Percentiles rank a stretch among this genome's conserved stretches.
Conservation (phyloP, 768 basidiomycete species). For the Brasilioporus rufonigricans region DNA sequence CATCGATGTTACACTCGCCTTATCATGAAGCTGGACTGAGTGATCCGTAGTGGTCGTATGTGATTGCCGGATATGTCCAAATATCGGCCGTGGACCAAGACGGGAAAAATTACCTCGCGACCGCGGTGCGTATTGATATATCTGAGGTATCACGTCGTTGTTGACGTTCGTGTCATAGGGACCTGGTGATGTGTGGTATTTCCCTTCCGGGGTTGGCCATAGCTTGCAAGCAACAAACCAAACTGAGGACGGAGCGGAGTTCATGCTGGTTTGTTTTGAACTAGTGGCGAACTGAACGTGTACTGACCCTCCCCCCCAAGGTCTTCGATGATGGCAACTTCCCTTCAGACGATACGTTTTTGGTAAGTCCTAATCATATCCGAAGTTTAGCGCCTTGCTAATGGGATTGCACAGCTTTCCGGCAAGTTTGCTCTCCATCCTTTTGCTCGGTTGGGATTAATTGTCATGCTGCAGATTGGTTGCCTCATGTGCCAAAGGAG, state of each 20-base stretch:
- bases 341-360: too few species aligned
- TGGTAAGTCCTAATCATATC: too few species aligned
- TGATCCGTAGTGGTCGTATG: slow-evolving; percentile 42
- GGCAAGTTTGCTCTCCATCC: slow-evolving; percentile 22
- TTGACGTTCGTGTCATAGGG: slow-evolving; percentile 27
- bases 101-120: slow-evolving; percentile 46
- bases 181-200: slow-evolving; percentile 52
- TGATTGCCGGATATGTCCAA: slow-evolving; percentile 42
- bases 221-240: slow-evolving; percentile 47
- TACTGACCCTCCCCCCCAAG: too few species aligned
- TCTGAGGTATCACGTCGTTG: not conserved
- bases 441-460: not conserved
- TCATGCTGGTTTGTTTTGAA: slow-evolving; percentile 40
- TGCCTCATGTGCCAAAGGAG: slow-evolving; percentile 56
- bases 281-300: too few species aligned
- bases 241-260: slow-evolving; percentile 43
- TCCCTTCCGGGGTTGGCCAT: slow-evolving; percentile 54
- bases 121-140: slow-evolving; percentile 37
- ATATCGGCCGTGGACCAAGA: slow-evolving; percentile 46
- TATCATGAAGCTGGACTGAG: not conserved
- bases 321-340: too few species aligned
- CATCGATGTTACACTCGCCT: not conserved
- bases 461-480: slow-evolving; percentile 45
- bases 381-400: too few species aligned
- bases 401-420: slow-evolving; percentile 10